These are phyloP conservation scores for Globisporangium iwayamae DNA, from an alignment of 352 stramenopile genomes.

Conservation along the genomic window DNA sequence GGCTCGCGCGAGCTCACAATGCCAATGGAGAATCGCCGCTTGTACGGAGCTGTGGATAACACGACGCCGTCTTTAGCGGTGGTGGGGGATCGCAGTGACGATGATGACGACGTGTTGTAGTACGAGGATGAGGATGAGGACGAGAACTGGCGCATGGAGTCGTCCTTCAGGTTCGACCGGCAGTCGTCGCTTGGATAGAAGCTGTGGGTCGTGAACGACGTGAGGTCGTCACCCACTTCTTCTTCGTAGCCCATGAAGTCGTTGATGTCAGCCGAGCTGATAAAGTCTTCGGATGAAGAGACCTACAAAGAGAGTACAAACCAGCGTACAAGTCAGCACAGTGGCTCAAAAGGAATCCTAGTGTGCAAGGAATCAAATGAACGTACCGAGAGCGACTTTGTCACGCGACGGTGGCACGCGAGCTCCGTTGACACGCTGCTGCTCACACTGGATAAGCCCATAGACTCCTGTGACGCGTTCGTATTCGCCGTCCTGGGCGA, in stretches of 20 bases:
- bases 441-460: slow-evolving; percentile 45
- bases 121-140: slow-evolving; percentile 9
- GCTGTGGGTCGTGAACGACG: slow-evolving; percentile 36
- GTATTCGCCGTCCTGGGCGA: slow-evolving; percentile 11
- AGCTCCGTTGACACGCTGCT: slow-evolving; percentile 58
- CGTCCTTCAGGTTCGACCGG: slow-evolving; percentile 6
- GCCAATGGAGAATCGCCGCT: slow-evolving; percentile 12
- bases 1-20: slow-evolving; percentile 10
- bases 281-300: slow-evolving; percentile 13
- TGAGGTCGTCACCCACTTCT: slow-evolving; percentile 29
- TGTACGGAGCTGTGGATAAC: not conserved
- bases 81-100: not conserved
- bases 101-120: slow-evolving; percentile 11
- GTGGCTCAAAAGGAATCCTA: not conserved
- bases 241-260: slow-evolving; percentile 63
- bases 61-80: not conserved
- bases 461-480: slow-evolving; percentile 22
- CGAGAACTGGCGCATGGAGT: slow-evolving; percentile 5
- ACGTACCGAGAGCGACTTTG: slow-evolving; percentile 52
- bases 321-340: not conserved
- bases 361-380: too few species aligned
- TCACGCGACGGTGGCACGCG: slow-evolving; percentile 51
- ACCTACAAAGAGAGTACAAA: slow-evolving; percentile 10
- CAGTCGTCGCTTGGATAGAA: slow-evolving; percentile 26
- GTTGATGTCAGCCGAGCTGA: slow-evolving; percentile 38